Base-by-base conservation (phyloP, 495 filamentous ascomycete species). In the Annulohypoxylon maeteangense region DNA sequence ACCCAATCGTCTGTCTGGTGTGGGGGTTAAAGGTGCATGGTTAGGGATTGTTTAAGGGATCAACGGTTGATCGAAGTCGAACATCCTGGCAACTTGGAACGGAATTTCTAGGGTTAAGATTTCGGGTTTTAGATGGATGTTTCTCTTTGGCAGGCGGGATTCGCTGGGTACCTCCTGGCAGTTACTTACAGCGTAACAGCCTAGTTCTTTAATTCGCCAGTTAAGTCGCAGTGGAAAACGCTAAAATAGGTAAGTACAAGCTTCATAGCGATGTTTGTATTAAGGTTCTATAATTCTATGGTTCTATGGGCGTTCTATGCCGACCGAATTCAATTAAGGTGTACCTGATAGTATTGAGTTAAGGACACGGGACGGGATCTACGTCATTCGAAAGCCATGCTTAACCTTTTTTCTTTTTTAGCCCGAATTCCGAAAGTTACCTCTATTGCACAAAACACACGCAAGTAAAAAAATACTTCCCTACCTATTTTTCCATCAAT, bases 1-100 rank as follows among this genome's bases (percentile, higher is more conserved):
- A 68, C 55, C 70, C 70, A 68, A 72, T 68, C 54, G 54, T 45
- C 45, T 48, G 54, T 72, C 47, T 59, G 36, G 20, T 72, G 65
- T 72, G 70, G 69, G 69, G 69, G 64, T 42, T 14, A 42, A 55
- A 64, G 38, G 34, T 42, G 47, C 56, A 45, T 61, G 45, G 62
- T 60, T 50, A 44, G 16, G 16, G 40, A 44, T 44, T 1, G 40
- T 44, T 20, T 44, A 47, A 47, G n/a, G 62, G 68, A 66, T 71
- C 57, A 57, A 62, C 55, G 40, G 63, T 66, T 48, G 63, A 71
- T 71, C 68, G 51, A 29, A 40, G 40, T 57, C 23, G 20, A 62
- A 23, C 18, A 68, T 55, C 47, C 48, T 56, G 22, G 55, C 7
- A 68, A 22, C n/a, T 27, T 11, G 40, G 23, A 44, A 62, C 56